Base-by-base conservation (phyloP, 305 asterid genomes). In the Rubia tinctorum region DNA sequence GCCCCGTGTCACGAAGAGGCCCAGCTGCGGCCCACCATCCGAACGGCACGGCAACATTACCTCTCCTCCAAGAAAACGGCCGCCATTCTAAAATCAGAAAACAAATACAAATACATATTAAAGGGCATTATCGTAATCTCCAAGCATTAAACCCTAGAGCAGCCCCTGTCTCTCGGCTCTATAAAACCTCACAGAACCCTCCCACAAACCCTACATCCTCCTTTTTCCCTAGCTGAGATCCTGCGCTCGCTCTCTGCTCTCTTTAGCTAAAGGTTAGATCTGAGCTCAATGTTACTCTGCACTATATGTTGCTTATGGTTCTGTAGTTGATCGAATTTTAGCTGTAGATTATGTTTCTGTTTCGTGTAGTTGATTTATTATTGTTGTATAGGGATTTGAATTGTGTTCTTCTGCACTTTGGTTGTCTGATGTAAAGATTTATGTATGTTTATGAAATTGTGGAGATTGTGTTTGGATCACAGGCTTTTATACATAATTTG, bases 51-150 rank as follows among this genome's bases (percentile, higher is more conserved):
- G 12, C 18, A 27, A 42, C n/a, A 67, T 67, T 20, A 18, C 71
- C 71, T 67, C 39, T 1, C n/a, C 58, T 20, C 59, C 42, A 69
- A 49, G 27, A 17, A 64, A 30, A 53, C 40, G 55, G 34, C 66
- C 66, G 66, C 67, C 67, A 18, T 40, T 25, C 37, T 61, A 56
- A 11, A 71, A 53, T 53, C 7, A 22, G 59, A 18, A 53, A 18
- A 17, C 1, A 0, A 30, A 30, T 30, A 30, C 34, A 30, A 30
- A 11, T 18, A 18, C 58, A 56, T 0, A 20, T 40, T 8, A 4
- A n/a, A 37, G 75, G 75, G 68, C 11, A 71, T 13, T 71, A 20
- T 59, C 40, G 75, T 71, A 22, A 17, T 53, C 59, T 22, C 10
- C 0, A 0, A n/a, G 7, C 10, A 9, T 14, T 22, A 43, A 71